Evolutionary conservation across 2,329 filamentous ascomycete genomes (phyloP).

Genomic region (Pseudogymnoascus sp.): DNA sequence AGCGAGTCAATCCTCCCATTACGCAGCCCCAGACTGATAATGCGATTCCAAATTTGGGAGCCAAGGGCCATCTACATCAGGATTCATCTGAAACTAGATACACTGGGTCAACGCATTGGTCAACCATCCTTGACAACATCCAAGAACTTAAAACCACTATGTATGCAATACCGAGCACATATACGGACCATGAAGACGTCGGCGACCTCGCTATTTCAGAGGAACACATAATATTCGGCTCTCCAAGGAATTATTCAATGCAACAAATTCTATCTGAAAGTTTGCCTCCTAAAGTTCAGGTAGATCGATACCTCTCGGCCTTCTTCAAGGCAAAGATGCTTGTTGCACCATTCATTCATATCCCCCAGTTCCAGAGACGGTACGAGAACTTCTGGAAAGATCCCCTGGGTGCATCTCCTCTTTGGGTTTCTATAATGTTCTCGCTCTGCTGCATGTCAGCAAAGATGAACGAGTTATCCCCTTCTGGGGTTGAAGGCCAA

Average conservation of each 20-base stretch:
- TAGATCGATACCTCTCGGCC: conserved; percentile 17
- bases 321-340: conserved; percentile 17
- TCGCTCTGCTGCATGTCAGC: conserved; percentile 17
- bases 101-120: conserved; percentile 20
- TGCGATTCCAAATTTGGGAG: not conserved
- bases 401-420: conserved; percentile 11
- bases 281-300: conserved; percentile 16
- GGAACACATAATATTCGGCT: conserved; percentile 16
- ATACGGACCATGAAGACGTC: not conserved
- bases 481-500: not conserved
- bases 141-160: conserved; percentile 14
- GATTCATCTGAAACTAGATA: conserved; percentile 2
- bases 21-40: not conserved
- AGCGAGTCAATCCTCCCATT: conserved; percentile 14
- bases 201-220: not conserved
- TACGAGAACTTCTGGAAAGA: conserved; percentile 19
- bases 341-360: conserved; percentile 18
- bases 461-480: conserved; percentile 1
- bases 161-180: not conserved
- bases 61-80: not conserved
- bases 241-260: conserved; percentile 10
- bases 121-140: conserved; percentile 19
- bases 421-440: conserved; percentile 22
- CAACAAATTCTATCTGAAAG: conserved; percentile 14
- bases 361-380: conserved; percentile 18